These are phyloP conservation scores for Citrus maxima DNA, from an alignment of 345 rosid species.

Conservation along the genomic window DNA sequence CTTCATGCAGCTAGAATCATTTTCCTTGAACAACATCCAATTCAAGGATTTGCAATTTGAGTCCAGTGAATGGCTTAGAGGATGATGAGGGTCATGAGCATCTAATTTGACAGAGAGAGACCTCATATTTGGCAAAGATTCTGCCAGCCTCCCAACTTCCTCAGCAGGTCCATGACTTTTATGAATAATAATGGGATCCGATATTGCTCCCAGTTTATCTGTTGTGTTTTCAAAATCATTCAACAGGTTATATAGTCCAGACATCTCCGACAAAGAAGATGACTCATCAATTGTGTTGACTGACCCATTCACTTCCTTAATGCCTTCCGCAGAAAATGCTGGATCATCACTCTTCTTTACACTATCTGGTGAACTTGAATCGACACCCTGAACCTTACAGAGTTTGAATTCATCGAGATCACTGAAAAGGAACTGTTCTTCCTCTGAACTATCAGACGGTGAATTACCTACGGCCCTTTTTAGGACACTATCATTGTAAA, in stretches of 20 bases:
- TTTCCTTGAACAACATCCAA: slow-evolving; percentile 36
- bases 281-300: slow-evolving; percentile 19
- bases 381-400: slow-evolving; percentile 19
- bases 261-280: slow-evolving; percentile 20
- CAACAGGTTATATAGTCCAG: slow-evolving; percentile 19
- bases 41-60: slow-evolving; percentile 30
- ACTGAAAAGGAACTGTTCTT: slow-evolving; percentile 67
- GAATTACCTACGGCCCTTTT: slow-evolving; percentile 26
- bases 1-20: slow-evolving; percentile 26
- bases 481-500: slow-evolving; percentile 22
- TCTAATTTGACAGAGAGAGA: slow-evolving; percentile 27
- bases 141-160: slow-evolving; percentile 37
- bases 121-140: slow-evolving; percentile 69
- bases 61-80: slow-evolving; percentile 66
- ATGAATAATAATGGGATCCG: slow-evolving; percentile 50
- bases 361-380: slow-evolving; percentile 23
- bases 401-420: slow-evolving; percentile 51
- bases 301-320: slow-evolving; percentile 12
- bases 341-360: slow-evolving; percentile 24
- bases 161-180: slow-evolving; percentile 26
- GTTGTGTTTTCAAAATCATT: slow-evolving; percentile 25
- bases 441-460: slow-evolving; percentile 49
- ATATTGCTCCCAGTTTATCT: slow-evolving; percentile 27
- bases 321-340: slow-evolving; percentile 17
- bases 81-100: slow-evolving; percentile 21